phyloP scores from a whole-genome alignment of 352 stramenopile species.

The Phytophthora hybrid region DNA sequence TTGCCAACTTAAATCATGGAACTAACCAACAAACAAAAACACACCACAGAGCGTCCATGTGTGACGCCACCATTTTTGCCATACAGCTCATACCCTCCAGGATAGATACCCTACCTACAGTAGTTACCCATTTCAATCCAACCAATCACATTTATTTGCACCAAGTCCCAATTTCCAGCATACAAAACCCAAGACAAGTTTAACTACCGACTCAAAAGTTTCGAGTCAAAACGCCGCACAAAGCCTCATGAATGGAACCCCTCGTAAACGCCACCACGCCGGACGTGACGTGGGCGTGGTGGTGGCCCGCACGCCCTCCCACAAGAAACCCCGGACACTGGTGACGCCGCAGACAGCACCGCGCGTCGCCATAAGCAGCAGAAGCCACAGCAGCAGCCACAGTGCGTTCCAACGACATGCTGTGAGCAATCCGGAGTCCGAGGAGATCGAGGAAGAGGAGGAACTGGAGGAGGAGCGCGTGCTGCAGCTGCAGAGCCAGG shows the following conservation, averaged over 20 bases:
- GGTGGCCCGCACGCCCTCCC: conserved; percentile 32
- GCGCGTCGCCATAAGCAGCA: conserved; percentile 12
- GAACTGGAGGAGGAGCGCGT: conserved; percentile 26
- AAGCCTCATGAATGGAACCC: conserved; percentile 50
- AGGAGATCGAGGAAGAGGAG: conserved; percentile 50
- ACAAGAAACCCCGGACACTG: conserved; percentile 42
- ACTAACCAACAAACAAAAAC: conserved; percentile 12
- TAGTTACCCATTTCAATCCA: conserved; percentile 5
- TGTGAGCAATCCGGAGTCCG: conserved; percentile 36
- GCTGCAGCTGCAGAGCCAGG: conserved; percentile 23
- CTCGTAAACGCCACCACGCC: conserved; percentile 55
- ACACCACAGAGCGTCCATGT: neutral
- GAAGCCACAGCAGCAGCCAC: conserved; percentile 4
- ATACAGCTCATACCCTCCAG: neutral
- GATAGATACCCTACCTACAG: neutral
- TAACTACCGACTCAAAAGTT: neutral
- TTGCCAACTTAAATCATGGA: conserved; percentile 1
- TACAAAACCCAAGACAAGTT: conserved; percentile 11
- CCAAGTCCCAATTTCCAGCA: conserved; percentile 7
- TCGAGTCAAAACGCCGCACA: neutral
- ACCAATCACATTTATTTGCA: conserved; percentile 31
- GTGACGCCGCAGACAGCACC: conserved; percentile 28
- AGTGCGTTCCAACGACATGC: conserved; percentile 19
- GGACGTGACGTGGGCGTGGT: conserved; percentile 26
- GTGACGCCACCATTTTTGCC: conserved; percentile 12